phyloP scores from a whole-genome alignment of 148 eudicot species.

The Camellia granthamiana region DNA sequence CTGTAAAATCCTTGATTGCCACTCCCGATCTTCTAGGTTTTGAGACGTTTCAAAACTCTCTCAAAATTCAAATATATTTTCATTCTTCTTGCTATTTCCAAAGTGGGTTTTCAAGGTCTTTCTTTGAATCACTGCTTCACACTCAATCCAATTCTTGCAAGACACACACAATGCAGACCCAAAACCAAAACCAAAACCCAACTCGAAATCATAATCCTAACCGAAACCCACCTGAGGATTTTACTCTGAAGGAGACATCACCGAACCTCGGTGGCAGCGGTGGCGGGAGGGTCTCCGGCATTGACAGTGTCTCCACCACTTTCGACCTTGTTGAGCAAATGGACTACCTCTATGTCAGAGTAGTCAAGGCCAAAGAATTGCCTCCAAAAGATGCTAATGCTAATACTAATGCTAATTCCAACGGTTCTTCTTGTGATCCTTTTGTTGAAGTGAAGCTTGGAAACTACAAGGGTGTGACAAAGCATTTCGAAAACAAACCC shows the following conservation, averaged over 20 bases:
- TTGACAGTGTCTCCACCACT: conserved; percentile 27
- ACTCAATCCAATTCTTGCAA: neutral
- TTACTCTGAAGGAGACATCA: conserved; percentile 45
- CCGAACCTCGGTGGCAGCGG: conserved; percentile 38
- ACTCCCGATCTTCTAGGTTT: neutral
- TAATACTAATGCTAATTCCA: too few relatives aligned
- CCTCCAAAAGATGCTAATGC: conserved; percentile 19
- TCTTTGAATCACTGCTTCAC: neutral
- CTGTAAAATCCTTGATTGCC: neutral
- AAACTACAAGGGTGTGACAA: conserved; percentile 37
- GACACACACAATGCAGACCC: conserved; percentile 17
- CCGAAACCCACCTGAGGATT: conserved; percentile 36
- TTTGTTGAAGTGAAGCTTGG: conserved; percentile 60
- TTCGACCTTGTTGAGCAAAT: conserved; percentile 66
- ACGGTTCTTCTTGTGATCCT: conserved; percentile 26
- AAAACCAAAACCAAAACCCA: conserved; percentile 15
- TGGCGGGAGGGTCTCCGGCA: conserved; percentile 30
- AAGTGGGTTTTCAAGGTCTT: neutral
- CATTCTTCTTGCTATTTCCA: too few relatives aligned
- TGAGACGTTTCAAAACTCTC: neutral
- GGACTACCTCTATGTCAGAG: conserved; percentile 56
- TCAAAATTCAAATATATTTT: neutral
- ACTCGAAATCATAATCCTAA: conserved; percentile 1
- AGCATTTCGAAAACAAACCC: conserved; percentile 21
- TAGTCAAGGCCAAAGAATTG: conserved; percentile 53